phyloP scores from a whole-genome alignment of 2,329 filamentous ascomycete species.

The Aspergillus caelatus region DNA sequence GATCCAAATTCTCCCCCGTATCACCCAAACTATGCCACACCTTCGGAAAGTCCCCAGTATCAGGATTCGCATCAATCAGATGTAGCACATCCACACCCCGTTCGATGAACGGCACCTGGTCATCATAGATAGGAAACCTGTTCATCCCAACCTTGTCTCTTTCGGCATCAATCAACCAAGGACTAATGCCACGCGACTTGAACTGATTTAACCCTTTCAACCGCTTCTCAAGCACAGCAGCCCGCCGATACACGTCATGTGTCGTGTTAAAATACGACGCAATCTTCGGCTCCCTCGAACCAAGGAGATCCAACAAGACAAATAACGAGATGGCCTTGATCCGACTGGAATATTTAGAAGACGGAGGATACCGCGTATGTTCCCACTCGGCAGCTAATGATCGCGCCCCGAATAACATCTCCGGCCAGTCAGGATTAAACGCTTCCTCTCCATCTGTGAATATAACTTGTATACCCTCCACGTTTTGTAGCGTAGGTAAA shows the following conservation, averaged over 20 bases:
- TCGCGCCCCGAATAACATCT: slow-evolving; percentile 87
- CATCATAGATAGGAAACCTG: slow-evolving; percentile 67
- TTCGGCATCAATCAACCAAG: slow-evolving; percentile 68
- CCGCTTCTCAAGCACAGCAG: slow-evolving; percentile 73
- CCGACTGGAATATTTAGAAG: slow-evolving; percentile 73
- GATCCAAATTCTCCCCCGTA: slow-evolving; percentile 80
- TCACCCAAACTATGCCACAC: slow-evolving; percentile 88
- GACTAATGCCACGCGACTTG: background rate
- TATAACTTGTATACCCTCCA: slow-evolving; percentile 79
- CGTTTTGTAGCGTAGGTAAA: too few relatives aligned
- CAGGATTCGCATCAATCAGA: slow-evolving; percentile 71
- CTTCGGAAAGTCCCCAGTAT: slow-evolving; percentile 60
- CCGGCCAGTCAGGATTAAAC: slow-evolving; percentile 57
- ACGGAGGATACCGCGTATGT: slow-evolving; percentile 63
- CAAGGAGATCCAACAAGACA: slow-evolving; percentile 86
- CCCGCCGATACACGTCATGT: slow-evolving; percentile 83
- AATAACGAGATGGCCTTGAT: slow-evolving; percentile 83
- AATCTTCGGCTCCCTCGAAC: slow-evolving; percentile 66
- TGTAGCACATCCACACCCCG: slow-evolving; percentile 86
- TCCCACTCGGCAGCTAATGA: slow-evolving; percentile 83
- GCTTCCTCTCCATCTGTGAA: slow-evolving; percentile 93
- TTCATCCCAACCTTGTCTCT: slow-evolving; percentile 47
- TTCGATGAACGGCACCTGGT: slow-evolving; percentile 86
- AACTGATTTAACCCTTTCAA: slow-evolving; percentile 55
- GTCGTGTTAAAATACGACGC: slow-evolving; percentile 87